Percentiles rank a stretch among this genome's conserved stretches.
Evolutionary conservation across 371 early-diverging fungal species (phyloP).

Genomic region (Mycotypha africana): DNA sequence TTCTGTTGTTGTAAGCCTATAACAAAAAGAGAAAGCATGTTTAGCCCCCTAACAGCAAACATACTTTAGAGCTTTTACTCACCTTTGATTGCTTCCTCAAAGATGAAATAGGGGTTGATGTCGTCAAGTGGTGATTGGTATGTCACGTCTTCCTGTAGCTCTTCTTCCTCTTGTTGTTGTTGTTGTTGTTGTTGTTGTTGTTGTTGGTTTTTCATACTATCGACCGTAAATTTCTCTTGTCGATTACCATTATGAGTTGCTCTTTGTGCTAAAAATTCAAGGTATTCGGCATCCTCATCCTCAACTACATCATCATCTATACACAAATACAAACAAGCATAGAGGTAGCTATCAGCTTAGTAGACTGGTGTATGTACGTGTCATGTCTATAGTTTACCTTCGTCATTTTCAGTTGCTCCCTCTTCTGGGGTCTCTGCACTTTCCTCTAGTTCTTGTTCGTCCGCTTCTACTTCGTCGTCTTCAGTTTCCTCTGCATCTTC

Average conservation of each 20-base stretch:
- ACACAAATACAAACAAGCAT: neutral
- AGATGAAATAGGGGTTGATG: slow-evolving; percentile 74
- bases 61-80: neutral
- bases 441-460: slow-evolving; percentile 51
- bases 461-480: slow-evolving; percentile 45
- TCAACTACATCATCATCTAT: slow-evolving; percentile 47
- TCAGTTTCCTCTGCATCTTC: slow-evolving; percentile 64
- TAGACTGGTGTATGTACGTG: too few relatives aligned
- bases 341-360: slow-evolving; percentile 14
- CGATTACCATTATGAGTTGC: slow-evolving; percentile 50
- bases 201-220: too few relatives aligned
- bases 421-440: slow-evolving; percentile 48
- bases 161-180: slow-evolving; percentile 59
- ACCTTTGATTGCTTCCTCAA: slow-evolving; percentile 52
- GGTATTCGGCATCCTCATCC: slow-evolving; percentile 58
- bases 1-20: slow-evolving; percentile 11
- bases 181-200: too few relatives aligned
- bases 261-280: slow-evolving; percentile 60
- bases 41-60: too few relatives aligned
- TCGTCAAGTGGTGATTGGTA: slow-evolving; percentile 84
- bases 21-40: too few relatives aligned
- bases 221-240: slow-evolving; percentile 68
- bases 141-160: slow-evolving; percentile 71
- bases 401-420: slow-evolving; percentile 25
- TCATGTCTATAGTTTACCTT: slow-evolving; percentile 29